A percentile compares a stretch with the other conserved stretches of the same genome.
These are phyloP conservation scores for Tuber microsphaerosporum DNA, from an alignment of 495 filamentous ascomycete genomes.

Conservation along the genomic window DNA sequence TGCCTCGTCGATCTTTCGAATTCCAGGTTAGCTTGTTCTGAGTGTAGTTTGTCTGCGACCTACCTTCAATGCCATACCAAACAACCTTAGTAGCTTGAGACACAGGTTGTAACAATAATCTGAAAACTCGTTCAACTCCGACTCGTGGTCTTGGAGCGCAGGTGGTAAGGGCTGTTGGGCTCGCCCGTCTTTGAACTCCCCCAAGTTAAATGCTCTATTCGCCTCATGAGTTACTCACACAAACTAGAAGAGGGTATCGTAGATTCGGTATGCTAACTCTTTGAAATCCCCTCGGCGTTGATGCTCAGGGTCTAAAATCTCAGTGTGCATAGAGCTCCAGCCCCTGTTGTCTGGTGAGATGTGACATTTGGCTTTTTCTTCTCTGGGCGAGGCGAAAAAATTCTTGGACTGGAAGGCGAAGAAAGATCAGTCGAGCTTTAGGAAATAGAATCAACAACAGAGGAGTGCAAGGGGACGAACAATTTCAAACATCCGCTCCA, in stretches of 20 bases:
- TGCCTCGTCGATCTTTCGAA: slow-evolving; percentile 33
- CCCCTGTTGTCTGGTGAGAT: slow-evolving; percentile 77
- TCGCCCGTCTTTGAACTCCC: slow-evolving; percentile 62
- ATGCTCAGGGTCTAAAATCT: slow-evolving; percentile 76
- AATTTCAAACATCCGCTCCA: slow-evolving; percentile 68
- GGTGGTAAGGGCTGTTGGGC: slow-evolving; percentile 73
- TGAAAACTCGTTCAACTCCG: slow-evolving; percentile 58
- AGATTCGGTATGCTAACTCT: slow-evolving; percentile 54
- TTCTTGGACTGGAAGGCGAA: slow-evolving; percentile 55
- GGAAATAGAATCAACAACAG: slow-evolving; percentile 1
- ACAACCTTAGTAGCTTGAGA: slow-evolving; percentile 61
- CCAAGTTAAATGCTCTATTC: slow-evolving; percentile 82
- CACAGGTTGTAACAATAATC: slow-evolving; percentile 66
- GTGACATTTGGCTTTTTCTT: slow-evolving; percentile 65
- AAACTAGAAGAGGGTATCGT: not conserved
- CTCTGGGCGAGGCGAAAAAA: slow-evolving; percentile 65
- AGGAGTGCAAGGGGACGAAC: slow-evolving; percentile 46
- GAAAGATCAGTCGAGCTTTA: slow-evolving; percentile 12
- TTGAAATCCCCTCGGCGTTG: slow-evolving; percentile 92
- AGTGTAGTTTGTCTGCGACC: not conserved
- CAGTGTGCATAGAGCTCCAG: slow-evolving; percentile 81
- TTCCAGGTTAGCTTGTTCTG: not conserved
- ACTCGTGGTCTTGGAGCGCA: slow-evolving; percentile 54
- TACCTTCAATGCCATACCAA: slow-evolving; percentile 68
- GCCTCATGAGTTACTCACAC: slow-evolving; percentile 9